These are phyloP conservation scores for Trametes cingulata DNA, from an alignment of 768 basidiomycete genomes.

Conservation along the genomic window DNA sequence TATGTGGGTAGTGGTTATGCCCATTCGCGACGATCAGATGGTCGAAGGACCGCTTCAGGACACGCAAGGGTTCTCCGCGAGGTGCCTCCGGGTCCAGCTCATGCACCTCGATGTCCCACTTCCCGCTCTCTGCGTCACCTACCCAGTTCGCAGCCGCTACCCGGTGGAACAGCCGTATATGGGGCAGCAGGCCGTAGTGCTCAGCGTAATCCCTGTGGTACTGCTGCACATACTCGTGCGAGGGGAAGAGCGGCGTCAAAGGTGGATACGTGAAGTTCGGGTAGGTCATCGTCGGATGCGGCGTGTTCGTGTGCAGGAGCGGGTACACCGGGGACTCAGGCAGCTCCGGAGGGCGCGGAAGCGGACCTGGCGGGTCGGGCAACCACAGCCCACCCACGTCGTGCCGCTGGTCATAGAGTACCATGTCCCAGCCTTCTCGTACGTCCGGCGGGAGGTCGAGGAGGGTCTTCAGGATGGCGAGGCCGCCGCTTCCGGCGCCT, in stretches of 20 bases:
- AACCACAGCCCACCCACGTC: conserved; percentile 62
- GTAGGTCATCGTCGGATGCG: conserved; percentile 58
- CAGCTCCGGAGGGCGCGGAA: conserved; percentile 43
- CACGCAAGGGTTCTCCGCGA: neutral
- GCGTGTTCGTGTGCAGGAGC: conserved; percentile 53
- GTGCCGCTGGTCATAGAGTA: conserved; percentile 53
- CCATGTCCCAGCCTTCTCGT: conserved; percentile 45
- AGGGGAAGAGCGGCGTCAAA: conserved; percentile 51
- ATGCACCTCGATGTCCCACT: conserved; percentile 46
- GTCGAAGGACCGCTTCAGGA: conserved; percentile 37
- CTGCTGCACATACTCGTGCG: conserved; percentile 43
- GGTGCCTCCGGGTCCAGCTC: neutral
- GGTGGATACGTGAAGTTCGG: conserved; percentile 55
- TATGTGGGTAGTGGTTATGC: conserved; percentile 53
- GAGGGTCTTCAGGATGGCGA: conserved; percentile 50
- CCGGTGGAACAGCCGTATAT: conserved; percentile 45
- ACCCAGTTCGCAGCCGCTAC: conserved; percentile 47
- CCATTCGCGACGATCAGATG: conserved; percentile 60
- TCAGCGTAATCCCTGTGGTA: conserved; percentile 49
- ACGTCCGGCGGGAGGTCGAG: conserved; percentile 46
- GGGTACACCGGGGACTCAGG: conserved; percentile 60
- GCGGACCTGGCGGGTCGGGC: conserved; percentile 33
- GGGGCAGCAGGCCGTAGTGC: conserved; percentile 39
- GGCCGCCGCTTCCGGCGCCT: conserved; percentile 57
- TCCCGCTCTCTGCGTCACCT: conserved; percentile 39